A percentile compares a stretch with the other conserved stretches of the same genome.
Evolutionary conservation across 805 yeast genomes (phyloP).

Genomic region (Candida verbasci): DNA sequence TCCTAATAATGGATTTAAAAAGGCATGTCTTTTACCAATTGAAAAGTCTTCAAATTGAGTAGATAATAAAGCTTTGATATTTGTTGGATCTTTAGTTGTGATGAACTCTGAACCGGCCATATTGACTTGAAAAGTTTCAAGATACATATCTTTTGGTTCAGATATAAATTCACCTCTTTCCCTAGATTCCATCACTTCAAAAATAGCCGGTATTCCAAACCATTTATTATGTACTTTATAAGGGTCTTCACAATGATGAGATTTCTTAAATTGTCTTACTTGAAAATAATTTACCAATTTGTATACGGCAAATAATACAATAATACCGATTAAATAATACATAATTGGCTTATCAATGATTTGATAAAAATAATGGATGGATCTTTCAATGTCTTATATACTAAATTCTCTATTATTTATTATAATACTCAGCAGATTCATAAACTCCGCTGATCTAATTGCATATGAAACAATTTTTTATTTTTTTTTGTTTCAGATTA

Average conservation of each 20-base stretch:
- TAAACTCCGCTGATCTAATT: no score
- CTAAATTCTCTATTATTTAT: no score
- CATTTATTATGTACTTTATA: neutral
- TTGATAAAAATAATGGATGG: no score
- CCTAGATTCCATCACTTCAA: constrained; percentile 1
- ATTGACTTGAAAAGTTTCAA: neutral
- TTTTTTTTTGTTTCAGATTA: no score
- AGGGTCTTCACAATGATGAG: neutral
- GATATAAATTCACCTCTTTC: neutral
- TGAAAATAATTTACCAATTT: neutral
- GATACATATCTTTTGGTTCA: neutral
- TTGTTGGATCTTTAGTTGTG: constrained; percentile 33
- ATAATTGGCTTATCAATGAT: no score
- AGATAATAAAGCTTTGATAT: constrained; percentile 38
- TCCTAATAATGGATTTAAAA: constrained; percentile 34
- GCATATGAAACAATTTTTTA: no score
- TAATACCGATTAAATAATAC: neutral
- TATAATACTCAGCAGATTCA: no score
- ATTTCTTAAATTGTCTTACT: neutral
- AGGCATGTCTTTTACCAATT: constrained; percentile 33
- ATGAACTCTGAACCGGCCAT: neutral
- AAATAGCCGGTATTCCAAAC: neutral
- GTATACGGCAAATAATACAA: neutral
- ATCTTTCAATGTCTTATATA: no score
- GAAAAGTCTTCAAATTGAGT: constrained; percentile 36